Evolutionary conservation across 2,329 filamentous ascomycete genomes (phyloP), one percentile per base, ranked within the genome.

Genomic region (Aspergillus pseudoglaucus): DNA sequence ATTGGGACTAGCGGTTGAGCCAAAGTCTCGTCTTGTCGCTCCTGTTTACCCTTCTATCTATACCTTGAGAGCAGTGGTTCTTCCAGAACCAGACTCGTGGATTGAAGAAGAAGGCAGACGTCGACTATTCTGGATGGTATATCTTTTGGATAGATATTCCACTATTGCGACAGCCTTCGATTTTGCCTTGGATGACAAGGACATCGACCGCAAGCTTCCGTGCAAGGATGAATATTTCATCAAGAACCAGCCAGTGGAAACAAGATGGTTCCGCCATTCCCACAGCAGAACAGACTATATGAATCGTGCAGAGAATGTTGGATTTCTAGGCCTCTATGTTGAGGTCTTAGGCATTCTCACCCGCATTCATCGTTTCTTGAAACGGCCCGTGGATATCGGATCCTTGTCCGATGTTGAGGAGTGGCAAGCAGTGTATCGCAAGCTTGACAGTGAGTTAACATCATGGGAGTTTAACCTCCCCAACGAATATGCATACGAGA

Each of bases 51-150:
- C 85, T 2, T 95, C 90, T 0, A 95, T 95, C 42, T 95, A 94
- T 63, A 95, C 90, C 0, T 73, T 95, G 40, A 79, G 90, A 47
- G 88, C 90, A 14, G 90, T 90, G 73, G 84, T 91, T 2, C 74
- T 95, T 0, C 87, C 89, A 0, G 89, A 95, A 51, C 80, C 90
- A 0, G 83, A 82, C 44, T 87, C 89, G 52, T 95, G 90, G 67
- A 85, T 95, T 47, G 90, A 95, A 63, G 90, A 95, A 52, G 90
- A 96, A 66, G 87, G 87, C 38, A 77, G 90, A 23, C 79, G 90
- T 23, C 78, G 90, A 22, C 74, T 95, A 1, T 95, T 96, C 66
- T 96, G 90, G 90, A 91, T 94, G 83, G 84, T 95, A 9, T 96
- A 95, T 62, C 72, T 95, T 10, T 76, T 96, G 5, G 90, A 96